Evolutionary conservation across 768 basidiomycete genomes (phyloP).

Genomic region (Rossbeevera mucosa): DNA sequence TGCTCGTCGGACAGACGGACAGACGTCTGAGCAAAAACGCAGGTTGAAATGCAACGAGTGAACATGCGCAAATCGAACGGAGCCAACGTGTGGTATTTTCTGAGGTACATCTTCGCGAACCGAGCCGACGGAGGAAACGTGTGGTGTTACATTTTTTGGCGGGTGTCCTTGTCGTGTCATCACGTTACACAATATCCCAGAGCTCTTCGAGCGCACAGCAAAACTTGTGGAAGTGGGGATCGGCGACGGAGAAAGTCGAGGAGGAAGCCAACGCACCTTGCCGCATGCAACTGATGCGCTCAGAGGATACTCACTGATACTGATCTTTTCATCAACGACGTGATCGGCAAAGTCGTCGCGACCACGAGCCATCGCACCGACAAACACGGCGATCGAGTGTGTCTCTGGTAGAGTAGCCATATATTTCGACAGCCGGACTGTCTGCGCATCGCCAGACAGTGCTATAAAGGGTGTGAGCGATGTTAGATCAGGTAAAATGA

Average conservation of each 20-base stretch:
- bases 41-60: slow-evolving; percentile 33
- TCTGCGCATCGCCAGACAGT: slow-evolving; percentile 86
- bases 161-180: background rate
- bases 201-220: slow-evolving; percentile 91
- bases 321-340: slow-evolving; percentile 92
- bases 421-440: slow-evolving; percentile 75
- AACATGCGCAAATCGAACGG: slow-evolving; percentile 3
- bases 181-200: slow-evolving; percentile 84
- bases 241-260: background rate
- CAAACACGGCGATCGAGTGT: slow-evolving; percentile 90
- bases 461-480: slow-evolving; percentile 42
- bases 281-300: slow-evolving; percentile 96
- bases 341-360: slow-evolving; percentile 96
- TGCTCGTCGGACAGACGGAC: slow-evolving; percentile 17
- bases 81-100: slow-evolving; percentile 4
- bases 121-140: background rate
- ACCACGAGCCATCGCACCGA: slow-evolving; percentile 97
- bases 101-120: slow-evolving; percentile 9
- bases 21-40: slow-evolving; percentile 20
- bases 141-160: slow-evolving; percentile 16
- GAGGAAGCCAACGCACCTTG: slow-evolving; percentile 57
- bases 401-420: slow-evolving; percentile 81
- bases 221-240: slow-evolving; percentile 47
- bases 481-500: background rate
- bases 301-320: slow-evolving; percentile 89